Conservation (phyloP, 306 rosid genomes). For the Ceratonia siliqua region DNA sequence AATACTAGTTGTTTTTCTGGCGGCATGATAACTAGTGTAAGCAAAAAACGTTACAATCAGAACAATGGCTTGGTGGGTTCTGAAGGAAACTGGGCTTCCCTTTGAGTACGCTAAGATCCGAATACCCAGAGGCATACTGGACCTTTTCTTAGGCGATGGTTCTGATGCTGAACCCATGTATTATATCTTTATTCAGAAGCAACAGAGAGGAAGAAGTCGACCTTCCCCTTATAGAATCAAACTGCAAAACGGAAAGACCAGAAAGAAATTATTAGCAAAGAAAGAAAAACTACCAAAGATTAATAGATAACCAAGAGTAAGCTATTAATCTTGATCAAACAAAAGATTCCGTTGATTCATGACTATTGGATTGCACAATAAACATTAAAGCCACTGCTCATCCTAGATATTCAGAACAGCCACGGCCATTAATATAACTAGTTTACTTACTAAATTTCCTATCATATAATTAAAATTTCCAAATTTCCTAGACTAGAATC, state of each 20-base stretch:
- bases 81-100: conserved; percentile 65
- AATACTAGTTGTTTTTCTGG: conserved; percentile 87
- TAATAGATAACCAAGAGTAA: not conserved
- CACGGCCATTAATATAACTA: not conserved
- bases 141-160: conserved; percentile 27
- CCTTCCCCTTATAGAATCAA: conserved; percentile 32
- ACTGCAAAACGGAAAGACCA: conserved; percentile 34
- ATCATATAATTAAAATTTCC: not conserved
- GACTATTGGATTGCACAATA: not conserved
- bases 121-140: conserved; percentile 60
- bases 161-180: conserved; percentile 61
- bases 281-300: not conserved
- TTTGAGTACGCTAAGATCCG: conserved; percentile 51
- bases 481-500: not conserved
- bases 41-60: conserved; percentile 79
- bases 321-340: not conserved
- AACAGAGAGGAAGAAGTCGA: conserved; percentile 32
- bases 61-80: conserved; percentile 79
- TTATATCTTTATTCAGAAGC: conserved; percentile 12
- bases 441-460: not conserved
- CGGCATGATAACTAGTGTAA: conserved; percentile 83
- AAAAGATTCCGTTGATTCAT: conserved; percentile 20
- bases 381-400: not conserved
- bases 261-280: not conserved
- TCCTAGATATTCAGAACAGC: not conserved